Evolutionary conservation across 2,329 filamentous ascomycete genomes (phyloP), one percentile per base, ranked within the genome.

Genomic region (Alternaria ethzedia): DNA sequence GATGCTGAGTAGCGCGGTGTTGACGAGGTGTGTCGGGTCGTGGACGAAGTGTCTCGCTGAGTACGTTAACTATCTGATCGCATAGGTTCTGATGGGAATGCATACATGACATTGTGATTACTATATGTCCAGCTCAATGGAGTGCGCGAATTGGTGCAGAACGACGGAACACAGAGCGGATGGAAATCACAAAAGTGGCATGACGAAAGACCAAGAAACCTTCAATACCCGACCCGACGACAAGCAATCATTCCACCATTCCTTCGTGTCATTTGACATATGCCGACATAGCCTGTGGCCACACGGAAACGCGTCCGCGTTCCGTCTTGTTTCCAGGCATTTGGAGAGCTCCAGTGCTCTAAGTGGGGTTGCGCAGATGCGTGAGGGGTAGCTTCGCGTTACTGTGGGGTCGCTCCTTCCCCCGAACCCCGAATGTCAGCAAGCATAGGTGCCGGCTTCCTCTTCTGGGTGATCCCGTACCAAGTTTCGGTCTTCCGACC

Each of bases 31-130:
- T 57, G 89, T 88, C 45, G 94, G 89, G 78, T 96, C 91, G 79
- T 93, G 89, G 84, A 97, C 89, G 84, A 97, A 97, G 83, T 97
- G 94, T 84, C 96, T 96, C 66, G 74, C 82, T 82, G 62, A 9
- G 32, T 43, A 13, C 44, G 49, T 59, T 59, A 59, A 56, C 25
- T 17, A 9, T 36, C 26, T 26, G 32, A 15, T 20, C 12, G 28
- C 11, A 23, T 21, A 23, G 17, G 51, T 58, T 41, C 23, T 26
- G 17, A 26, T 23, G 20, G 26, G 20, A 26, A 49, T n/a, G 9
- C 55, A n/a, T 59, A 63, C 60, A 59, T 12, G 60, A 63, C 60
- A 63, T 63, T 20, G 26, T 54, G n/a, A 44, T 20, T 23, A 21
- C 12, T 54, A 4, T 54, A 7, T 41, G 11, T 26, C 12, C 23